Conservation (phyloP, 1,284 basidiomycete species). For the Leccinum angustisporum region DNA sequence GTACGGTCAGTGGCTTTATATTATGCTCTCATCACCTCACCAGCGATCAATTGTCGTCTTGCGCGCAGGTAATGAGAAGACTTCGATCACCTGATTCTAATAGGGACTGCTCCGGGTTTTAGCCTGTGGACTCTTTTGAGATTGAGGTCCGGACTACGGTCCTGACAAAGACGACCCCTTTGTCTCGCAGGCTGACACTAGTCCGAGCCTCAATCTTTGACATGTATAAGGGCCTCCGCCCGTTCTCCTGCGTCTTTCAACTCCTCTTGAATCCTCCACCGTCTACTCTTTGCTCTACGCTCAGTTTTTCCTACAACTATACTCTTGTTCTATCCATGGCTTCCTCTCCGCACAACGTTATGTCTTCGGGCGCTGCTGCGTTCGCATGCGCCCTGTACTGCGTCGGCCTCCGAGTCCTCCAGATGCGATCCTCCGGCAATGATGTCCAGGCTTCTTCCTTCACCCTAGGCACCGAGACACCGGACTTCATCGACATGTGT, state of each 20-base stretch:
- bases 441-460: background rate
- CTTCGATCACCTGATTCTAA: background rate
- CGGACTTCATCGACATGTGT: background rate
- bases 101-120: background rate
- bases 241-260: background rate
- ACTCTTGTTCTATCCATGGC: slow-evolving; percentile 10
- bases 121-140: background rate
- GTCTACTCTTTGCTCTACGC: slow-evolving; percentile 1
- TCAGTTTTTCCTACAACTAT: background rate
- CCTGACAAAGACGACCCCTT: background rate
- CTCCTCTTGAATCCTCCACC: background rate
- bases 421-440: background rate
- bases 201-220: slow-evolving; percentile 11
- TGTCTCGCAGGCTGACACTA: background rate
- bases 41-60: background rate
- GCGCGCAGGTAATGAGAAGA: background rate
- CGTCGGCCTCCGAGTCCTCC: background rate
- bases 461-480: background rate
- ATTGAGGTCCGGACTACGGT: slow-evolving; percentile 1
- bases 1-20: background rate
- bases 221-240: slow-evolving; percentile 9
- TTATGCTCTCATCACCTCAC: background rate
- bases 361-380: background rate
- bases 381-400: slow-evolving; percentile 5
- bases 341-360: slow-evolving; percentile 3